Evolutionary conservation across 176 grass and related monocot genomes (phyloP).

Genomic region (Saccharum officinarum): DNA sequence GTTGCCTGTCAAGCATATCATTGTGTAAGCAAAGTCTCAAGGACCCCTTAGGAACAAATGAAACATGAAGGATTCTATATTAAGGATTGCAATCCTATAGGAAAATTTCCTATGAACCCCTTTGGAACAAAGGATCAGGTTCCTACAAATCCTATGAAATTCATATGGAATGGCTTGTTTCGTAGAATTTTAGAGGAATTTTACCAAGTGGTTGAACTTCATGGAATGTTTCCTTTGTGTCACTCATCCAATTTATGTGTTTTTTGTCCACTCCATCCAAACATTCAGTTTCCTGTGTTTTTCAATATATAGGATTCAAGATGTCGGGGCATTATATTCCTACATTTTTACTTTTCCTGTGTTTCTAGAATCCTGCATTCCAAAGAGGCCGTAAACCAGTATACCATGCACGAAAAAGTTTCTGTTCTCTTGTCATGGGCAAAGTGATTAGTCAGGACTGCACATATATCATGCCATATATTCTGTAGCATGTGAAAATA

Average conservation of each 20-base stretch:
- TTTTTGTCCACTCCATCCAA: not conserved
- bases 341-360: not conserved
- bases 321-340: not conserved
- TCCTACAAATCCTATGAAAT: not conserved
- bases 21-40: not conserved
- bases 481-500: not conserved
- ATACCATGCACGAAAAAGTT: not conserved
- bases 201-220: not conserved
- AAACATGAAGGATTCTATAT: not conserved
- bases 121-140: not conserved
- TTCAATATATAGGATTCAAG: not conserved
- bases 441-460: not conserved
- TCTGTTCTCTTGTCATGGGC: not conserved
- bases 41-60: no score
- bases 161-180: not conserved
- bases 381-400: not conserved
- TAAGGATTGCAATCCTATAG: not conserved
- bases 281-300: not conserved
- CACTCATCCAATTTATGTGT: not conserved
- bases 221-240: not conserved
- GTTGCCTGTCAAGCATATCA: not conserved
- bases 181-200: not conserved
- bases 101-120: not conserved
- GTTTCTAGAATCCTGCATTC: not conserved
- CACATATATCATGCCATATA: not conserved